phyloP scores from a whole-genome alignment of 163 green algal species.

The Scenedesmus sp. region DNA sequence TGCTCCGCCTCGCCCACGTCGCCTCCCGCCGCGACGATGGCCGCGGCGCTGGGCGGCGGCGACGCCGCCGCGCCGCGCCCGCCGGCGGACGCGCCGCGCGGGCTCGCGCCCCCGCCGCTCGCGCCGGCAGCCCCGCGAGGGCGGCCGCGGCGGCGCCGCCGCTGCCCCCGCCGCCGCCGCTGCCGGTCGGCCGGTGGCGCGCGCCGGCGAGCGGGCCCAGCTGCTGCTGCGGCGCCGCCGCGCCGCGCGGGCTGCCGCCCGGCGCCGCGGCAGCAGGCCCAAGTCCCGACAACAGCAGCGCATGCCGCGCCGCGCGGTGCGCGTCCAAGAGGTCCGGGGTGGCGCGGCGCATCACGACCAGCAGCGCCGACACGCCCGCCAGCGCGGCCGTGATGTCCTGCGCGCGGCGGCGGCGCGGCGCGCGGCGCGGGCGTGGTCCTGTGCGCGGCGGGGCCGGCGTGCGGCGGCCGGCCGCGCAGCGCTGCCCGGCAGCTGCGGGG shows the following conservation, averaged over 20 bases:
- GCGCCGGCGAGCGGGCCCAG: conserved; percentile 3
- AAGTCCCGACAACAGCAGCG: conserved; percentile 9
- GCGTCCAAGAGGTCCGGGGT: conserved; percentile 5
- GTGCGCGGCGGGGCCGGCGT: too few species aligned
- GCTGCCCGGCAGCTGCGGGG: not conserved
- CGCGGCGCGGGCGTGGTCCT: too few species aligned
- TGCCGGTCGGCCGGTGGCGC: not conserved
- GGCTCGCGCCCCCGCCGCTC: not conserved
- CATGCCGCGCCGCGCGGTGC: not conserved
- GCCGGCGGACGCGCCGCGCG: not conserved
- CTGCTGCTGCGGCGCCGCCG: conserved; percentile 3
- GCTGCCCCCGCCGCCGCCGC: conserved; percentile 17
- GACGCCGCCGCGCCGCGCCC: not conserved
- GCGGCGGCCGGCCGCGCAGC: too few species aligned
- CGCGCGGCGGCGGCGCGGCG: too few species aligned
- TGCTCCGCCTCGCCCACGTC: conserved; percentile 6
- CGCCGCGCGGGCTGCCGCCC: conserved; percentile 12
- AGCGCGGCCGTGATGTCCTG: conserved; percentile 34
- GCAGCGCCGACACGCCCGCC: not conserved
- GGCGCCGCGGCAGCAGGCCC: not conserved
- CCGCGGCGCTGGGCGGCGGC: not conserved
- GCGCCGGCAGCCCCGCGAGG: not conserved
- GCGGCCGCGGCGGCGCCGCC: not conserved
- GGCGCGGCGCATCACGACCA: conserved; percentile 4
- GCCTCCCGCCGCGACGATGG: not conserved